Evolutionary conservation across 2,329 filamentous ascomycete genomes (phyloP), one percentile per base, ranked within the genome.

Genomic region (Biscogniauxia mediterranea): DNA sequence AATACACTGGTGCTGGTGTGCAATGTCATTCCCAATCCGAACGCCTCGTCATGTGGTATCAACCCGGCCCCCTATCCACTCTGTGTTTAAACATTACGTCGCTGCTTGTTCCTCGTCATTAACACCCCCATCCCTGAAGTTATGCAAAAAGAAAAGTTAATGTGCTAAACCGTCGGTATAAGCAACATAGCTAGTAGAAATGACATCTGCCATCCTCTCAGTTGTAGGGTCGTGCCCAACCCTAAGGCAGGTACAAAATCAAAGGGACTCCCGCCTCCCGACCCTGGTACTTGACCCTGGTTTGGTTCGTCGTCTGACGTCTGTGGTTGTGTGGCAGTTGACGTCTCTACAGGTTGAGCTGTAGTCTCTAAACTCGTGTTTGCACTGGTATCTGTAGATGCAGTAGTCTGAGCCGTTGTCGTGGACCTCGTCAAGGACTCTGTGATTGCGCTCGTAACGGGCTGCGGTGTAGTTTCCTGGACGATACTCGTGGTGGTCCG

Each of bases 261-360:
- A 21, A 70, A 70, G 15, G 69, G 68, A 51, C 67, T 70, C 21
- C 68, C 69, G 50, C 69, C 68, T 20, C 69, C 68, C 17, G 52
- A 32, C 19, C 19, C 51, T 52, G 23, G 20, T 7, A 19, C 23
- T 23, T 11, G 5, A 6, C 51, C 51, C 19, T 23, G 51, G 5
- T 52, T 46, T 6, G 38, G 38, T n/a, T 17, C 38, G 4, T 15
- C 13, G 38, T n/a, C 38, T n/a, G 38, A 11, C 11, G 38, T 46
- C 15, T 5, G 7, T 46, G 38, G 17, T n/a, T 46, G 38, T 17
- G 38, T 46, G 6, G 38, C 38, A 6, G 6, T 46, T 11, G 38
- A n/a, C 11, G 38, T 46, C 6, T 51, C 54, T 46, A 32, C 17
- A 46, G 51, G 5, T 46, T 8, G 49, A 28, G 26, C 55, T 17